phyloP scores from a whole-genome alignment of 192 early-diverging fungal species.

The Coemansia sp. region DNA sequence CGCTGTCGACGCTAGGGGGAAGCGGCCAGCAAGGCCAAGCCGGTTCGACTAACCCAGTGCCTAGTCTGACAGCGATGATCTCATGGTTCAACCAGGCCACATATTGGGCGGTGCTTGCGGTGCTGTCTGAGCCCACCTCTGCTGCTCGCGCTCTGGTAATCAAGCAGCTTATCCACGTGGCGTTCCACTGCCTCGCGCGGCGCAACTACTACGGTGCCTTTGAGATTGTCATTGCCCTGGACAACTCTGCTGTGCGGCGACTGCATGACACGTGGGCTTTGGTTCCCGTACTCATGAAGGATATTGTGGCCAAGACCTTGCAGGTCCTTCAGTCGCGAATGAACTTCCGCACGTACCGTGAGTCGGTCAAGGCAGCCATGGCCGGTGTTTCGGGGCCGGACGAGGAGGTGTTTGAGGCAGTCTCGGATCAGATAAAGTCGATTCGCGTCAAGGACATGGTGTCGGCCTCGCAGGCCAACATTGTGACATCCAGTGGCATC shows the following conservation, averaged over 20 bases:
- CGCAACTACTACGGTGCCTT: slow-evolving; percentile 56
- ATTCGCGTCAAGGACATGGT: slow-evolving; percentile 47
- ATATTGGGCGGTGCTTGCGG: slow-evolving; percentile 51
- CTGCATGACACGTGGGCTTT: slow-evolving; percentile 52
- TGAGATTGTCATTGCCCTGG: slow-evolving; percentile 55
- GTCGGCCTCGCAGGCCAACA: slow-evolving; percentile 20
- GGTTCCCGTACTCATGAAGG: slow-evolving; percentile 45
- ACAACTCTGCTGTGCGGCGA: slow-evolving; percentile 53
- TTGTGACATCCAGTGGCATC: slow-evolving; percentile 16
- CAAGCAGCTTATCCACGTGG: slow-evolving; percentile 52
- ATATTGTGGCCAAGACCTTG: slow-evolving; percentile 43
- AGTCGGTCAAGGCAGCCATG: slow-evolving; percentile 52
- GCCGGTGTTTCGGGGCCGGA: slow-evolving; percentile 43
- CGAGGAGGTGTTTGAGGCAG: slow-evolving; percentile 42
- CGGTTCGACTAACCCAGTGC: slow-evolving; percentile 36
- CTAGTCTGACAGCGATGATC: slow-evolving; percentile 48
- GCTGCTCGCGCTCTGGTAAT: slow-evolving; percentile 47
- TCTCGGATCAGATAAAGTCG: slow-evolving; percentile 45
- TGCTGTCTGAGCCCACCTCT: slow-evolving; percentile 44
- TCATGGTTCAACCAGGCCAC: slow-evolving; percentile 58
- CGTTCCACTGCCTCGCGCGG: slow-evolving; percentile 54
- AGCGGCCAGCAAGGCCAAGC: slow-evolving; percentile 6
- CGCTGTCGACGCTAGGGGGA: slow-evolving; percentile 14
- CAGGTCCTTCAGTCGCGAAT: slow-evolving; percentile 47
- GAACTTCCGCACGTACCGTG: slow-evolving; percentile 54